phyloP scores from a whole-genome alignment of 2,329 filamentous ascomycete species.

The Aulographum hederae region DNA sequence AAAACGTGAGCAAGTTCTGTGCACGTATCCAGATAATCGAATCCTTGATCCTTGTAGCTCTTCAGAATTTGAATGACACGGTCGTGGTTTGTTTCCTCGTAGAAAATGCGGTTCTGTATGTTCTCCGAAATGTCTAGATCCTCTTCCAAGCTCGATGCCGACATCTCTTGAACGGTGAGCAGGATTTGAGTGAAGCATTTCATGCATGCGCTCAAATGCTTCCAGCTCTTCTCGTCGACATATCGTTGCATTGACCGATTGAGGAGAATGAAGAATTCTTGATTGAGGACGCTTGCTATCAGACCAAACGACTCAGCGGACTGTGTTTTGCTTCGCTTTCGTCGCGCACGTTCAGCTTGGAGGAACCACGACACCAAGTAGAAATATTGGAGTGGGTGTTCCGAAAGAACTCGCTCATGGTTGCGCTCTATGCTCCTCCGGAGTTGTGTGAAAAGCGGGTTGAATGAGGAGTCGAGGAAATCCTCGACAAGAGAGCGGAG shows the following conservation, averaged over 20 bases:
- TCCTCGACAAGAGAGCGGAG: slow-evolving; percentile 75
- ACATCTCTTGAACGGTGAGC: slow-evolving; percentile 84
- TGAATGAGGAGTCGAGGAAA: slow-evolving; percentile 89
- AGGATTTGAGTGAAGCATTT: slow-evolving; percentile 90
- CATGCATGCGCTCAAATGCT: slow-evolving; percentile 72
- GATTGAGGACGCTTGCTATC: slow-evolving; percentile 76
- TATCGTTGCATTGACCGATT: slow-evolving; percentile 66
- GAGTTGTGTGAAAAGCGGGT: slow-evolving; percentile 65
- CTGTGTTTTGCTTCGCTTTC: slow-evolving; percentile 22
- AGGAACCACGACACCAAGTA: slow-evolving; percentile 89
- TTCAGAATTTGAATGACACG: slow-evolving; percentile 61
- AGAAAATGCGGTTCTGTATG: slow-evolving; percentile 92
- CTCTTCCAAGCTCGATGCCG: slow-evolving; percentile 66
- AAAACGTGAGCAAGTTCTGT: slow-evolving; percentile 89
- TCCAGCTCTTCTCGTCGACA: slow-evolving; percentile 72
- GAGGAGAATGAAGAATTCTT: slow-evolving; percentile 83
- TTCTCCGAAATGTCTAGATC: slow-evolving; percentile 97
- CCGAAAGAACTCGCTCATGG: slow-evolving; percentile 52
- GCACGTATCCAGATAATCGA: slow-evolving; percentile 79
- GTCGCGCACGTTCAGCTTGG: slow-evolving; percentile 60
- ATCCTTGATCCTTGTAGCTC: slow-evolving; percentile 84
- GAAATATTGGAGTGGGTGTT: slow-evolving; percentile 74
- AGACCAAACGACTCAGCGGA: slow-evolving; percentile 56
- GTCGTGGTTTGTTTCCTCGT: slow-evolving; percentile 89
- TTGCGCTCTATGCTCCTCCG: slow-evolving; percentile 84